Evolutionary conservation across 1,139 yeast genomes (phyloP).

Genomic region (Candida buenavistaensis): DNA sequence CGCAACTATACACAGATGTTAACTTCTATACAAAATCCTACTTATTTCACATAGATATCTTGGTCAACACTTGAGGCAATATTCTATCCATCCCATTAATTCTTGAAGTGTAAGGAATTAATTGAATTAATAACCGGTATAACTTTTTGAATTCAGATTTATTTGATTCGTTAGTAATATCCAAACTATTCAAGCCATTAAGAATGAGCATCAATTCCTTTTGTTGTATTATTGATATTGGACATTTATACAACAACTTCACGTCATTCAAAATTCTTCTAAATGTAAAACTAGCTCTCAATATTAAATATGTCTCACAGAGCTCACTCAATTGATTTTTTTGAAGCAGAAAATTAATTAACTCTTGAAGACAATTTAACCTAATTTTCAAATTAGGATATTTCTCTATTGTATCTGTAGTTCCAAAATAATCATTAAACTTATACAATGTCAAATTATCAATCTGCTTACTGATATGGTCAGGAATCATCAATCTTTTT

Average conservation of each 20-base stretch:
- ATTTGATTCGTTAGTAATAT: slow-evolving; percentile 8
- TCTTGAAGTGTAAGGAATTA: slow-evolving; percentile 26
- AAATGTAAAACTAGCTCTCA: slow-evolving; percentile 34
- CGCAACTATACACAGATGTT: neutral
- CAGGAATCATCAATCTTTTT: slow-evolving; percentile 14
- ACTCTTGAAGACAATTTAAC: slow-evolving; percentile 31
- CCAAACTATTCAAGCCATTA: slow-evolving; percentile 22
- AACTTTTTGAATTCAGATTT: slow-evolving; percentile 15
- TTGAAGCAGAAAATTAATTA: slow-evolving; percentile 25
- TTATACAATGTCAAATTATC: slow-evolving; percentile 23
- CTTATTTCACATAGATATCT: slow-evolving; percentile 3
- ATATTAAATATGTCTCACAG: slow-evolving; percentile 25
- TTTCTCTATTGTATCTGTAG: slow-evolving; percentile 27
- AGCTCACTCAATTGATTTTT: slow-evolving; percentile 17
- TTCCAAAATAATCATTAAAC: slow-evolving; percentile 33
- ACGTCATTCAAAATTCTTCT: slow-evolving; percentile 38
- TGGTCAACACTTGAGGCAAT: slow-evolving; percentile 10
- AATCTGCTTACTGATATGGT: slow-evolving; percentile 11
- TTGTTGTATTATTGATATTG: slow-evolving; percentile 38
- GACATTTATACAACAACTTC: slow-evolving; percentile 28
- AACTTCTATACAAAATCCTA: too few species aligned
- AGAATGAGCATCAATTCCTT: slow-evolving; percentile 31
- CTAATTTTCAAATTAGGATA: slow-evolving; percentile 29
- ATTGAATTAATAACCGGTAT: slow-evolving; percentile 24
- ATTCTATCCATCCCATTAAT: slow-evolving; percentile 17